A percentile compares a stretch with the other conserved stretches of the same genome.
These are phyloP conservation scores for Euryodendron excelsum DNA, from an alignment of 148 eudicot species.

Conservation along the genomic window DNA sequence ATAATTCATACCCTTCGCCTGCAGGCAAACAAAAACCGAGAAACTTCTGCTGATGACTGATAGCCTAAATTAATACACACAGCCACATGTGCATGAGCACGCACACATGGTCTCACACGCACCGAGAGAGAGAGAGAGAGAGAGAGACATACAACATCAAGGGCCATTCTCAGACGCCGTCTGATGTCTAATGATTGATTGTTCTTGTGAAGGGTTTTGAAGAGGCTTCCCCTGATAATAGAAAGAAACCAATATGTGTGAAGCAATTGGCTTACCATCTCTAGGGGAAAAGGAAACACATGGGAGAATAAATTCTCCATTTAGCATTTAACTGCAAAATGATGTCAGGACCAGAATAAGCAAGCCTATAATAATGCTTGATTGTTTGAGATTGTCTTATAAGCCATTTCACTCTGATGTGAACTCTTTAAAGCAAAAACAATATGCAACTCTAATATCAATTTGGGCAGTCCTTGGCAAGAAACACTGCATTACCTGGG, in stretches of 20 bases:
- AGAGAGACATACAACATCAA: conserved; percentile 67
- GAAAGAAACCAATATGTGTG: neutral
- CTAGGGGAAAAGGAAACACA: neutral
- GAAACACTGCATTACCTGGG: conserved; percentile 49
- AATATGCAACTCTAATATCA: neutral
- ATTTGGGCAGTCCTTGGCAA: neutral
- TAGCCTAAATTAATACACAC: neutral
- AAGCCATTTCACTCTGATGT: neutral
- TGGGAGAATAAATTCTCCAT: neutral
- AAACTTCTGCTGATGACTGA: neutral
- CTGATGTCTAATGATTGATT: conserved; percentile 61
- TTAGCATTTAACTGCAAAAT: neutral
- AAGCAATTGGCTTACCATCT: neutral
- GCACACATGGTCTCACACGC: neutral
- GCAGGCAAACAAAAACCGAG: conserved; percentile 19
- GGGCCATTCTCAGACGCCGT: conserved; percentile 77
- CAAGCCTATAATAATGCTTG: neutral
- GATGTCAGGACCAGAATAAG: neutral
- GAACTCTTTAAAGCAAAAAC: neutral
- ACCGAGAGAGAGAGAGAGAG: neutral
- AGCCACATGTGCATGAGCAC: neutral
- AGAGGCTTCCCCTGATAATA: conserved; percentile 78
- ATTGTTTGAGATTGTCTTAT: neutral
- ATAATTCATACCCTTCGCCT: conserved; percentile 94
- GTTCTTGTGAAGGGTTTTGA: conserved; percentile 67